These are phyloP conservation scores for Fusarium sp. DNA, from an alignment of 2,329 filamentous ascomycete species.

Conservation along the genomic window DNA sequence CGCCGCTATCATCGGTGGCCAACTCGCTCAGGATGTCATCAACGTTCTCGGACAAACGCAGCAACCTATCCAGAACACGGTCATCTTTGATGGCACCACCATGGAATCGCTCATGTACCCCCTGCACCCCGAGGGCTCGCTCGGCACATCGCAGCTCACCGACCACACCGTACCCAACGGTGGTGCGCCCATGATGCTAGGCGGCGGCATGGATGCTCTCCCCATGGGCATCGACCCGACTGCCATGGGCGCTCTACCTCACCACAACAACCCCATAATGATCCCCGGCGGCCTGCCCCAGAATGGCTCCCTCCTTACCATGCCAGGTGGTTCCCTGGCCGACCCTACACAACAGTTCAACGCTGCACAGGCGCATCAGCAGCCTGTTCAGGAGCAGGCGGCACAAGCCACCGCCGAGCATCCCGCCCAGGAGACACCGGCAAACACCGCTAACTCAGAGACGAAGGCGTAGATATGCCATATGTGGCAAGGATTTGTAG, in stretches of 20 bases:
- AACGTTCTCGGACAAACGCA: constrained; percentile 92
- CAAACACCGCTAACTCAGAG: constrained; percentile 14
- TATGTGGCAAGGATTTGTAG: constrained; percentile 10
- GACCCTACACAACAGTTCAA: constrained; percentile 31
- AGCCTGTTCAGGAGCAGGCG: constrained; percentile 14
- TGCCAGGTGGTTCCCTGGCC: constrained; percentile 28
- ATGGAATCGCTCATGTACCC: constrained; percentile 84
- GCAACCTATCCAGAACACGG: constrained; percentile 94
- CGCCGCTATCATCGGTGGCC: constrained; percentile 87
- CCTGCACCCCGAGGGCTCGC: constrained; percentile 74
- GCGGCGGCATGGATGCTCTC: constrained; percentile 38
- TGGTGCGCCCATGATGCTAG: constrained; percentile 39
- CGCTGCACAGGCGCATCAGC: constrained; percentile 11
- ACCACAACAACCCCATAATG: constrained; percentile 42
- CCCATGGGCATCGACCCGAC: constrained; percentile 42
- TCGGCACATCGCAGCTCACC: constrained; percentile 62
- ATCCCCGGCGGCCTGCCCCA: constrained; percentile 33
- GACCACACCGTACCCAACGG: constrained; percentile 40
- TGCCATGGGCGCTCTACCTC: constrained; percentile 41
- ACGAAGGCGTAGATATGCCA: constrained; percentile 10
- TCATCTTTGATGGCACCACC: constrained; percentile 87
- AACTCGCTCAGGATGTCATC: constrained; percentile 95
- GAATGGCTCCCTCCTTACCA: constrained; percentile 28
- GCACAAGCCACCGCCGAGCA: constrained; percentile 21
- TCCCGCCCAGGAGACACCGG: constrained; percentile 17